Conservation (phyloP, 176 grass and related monocot species). For the Bothriochloa decipiens region DNA sequence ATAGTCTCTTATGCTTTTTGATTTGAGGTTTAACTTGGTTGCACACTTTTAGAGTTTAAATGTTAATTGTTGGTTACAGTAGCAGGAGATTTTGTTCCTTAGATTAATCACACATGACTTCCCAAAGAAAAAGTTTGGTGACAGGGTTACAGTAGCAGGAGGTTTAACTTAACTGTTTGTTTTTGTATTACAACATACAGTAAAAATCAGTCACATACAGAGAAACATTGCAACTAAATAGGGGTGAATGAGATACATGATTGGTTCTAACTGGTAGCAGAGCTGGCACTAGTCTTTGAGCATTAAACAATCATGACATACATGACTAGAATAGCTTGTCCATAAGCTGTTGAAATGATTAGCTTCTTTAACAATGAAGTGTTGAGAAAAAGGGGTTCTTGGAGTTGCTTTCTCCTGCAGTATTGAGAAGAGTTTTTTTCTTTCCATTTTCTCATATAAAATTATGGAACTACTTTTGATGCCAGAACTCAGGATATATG, state of each 20-base stretch:
- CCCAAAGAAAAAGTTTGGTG: background rate
- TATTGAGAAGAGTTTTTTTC: no score
- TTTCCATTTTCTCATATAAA: background rate
- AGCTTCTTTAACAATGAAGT: background rate
- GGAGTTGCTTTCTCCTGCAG: background rate
- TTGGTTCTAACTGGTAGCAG: constrained; percentile 15
- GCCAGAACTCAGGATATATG: background rate
- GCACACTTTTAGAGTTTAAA: background rate
- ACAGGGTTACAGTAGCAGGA: constrained; percentile 12
- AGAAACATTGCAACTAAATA: background rate
- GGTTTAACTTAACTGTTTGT: background rate
- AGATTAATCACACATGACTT: background rate
- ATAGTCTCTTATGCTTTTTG: background rate
- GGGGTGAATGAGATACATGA: background rate
- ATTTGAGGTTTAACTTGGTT: background rate
- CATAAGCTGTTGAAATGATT: constrained; percentile 18
- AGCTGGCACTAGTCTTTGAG: background rate
- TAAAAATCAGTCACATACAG: background rate
- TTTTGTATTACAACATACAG: constrained; percentile 1
- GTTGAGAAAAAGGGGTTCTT: constrained; percentile 1
- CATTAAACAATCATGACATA: background rate
- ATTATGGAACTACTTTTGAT: background rate
- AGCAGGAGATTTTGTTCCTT: background rate
- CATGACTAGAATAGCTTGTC: background rate
- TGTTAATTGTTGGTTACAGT: background rate